These are phyloP conservation scores for Coemansia sp. DNA, from an alignment of 192 early-diverging fungal genomes.

Conservation along the genomic window DNA sequence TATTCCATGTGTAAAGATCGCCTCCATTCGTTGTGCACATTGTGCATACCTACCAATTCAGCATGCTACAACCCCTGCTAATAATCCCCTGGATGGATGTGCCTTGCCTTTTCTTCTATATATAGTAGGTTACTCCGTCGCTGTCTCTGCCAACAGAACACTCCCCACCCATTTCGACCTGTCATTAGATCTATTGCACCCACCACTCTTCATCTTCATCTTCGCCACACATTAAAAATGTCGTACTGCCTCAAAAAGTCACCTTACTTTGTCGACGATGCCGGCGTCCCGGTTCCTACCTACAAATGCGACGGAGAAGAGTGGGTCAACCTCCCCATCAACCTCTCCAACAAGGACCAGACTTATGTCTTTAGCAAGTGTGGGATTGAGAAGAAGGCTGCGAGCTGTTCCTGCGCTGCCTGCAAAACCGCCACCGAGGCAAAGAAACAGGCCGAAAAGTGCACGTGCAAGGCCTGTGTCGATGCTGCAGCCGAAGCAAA, in stretches of 20 bases:
- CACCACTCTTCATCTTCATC: not conserved
- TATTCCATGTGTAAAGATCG: conserved; percentile 1
- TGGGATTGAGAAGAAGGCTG: conserved; percentile 35
- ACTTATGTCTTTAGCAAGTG: conserved; percentile 47
- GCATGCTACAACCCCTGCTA: not conserved
- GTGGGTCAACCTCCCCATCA: conserved; percentile 54
- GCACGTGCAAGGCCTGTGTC: conserved; percentile 28
- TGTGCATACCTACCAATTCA: conserved; percentile 9
- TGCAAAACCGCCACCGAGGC: conserved; percentile 34
- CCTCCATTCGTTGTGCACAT: conserved; percentile 2
- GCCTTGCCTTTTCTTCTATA: not conserved
- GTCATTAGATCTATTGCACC: not conserved
- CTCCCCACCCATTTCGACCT: not conserved
- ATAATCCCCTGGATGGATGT: not conserved
- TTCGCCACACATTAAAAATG: conserved; percentile 18
- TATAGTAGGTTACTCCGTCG: conserved; percentile 6
- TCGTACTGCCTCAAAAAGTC: conserved; percentile 51
- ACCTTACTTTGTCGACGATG: conserved; percentile 41
- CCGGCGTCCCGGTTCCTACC: conserved; percentile 45
- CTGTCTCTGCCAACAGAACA: not conserved
- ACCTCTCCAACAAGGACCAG: conserved; percentile 51
- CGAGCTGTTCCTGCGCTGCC: conserved; percentile 28
- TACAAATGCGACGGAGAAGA: conserved; percentile 53
- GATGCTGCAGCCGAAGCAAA: conserved; percentile 33
- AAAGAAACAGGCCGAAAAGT: conserved; percentile 41